Evolutionary conservation across 148 eudicot genomes (phyloP).

Genomic region (Silene latifolia): DNA sequence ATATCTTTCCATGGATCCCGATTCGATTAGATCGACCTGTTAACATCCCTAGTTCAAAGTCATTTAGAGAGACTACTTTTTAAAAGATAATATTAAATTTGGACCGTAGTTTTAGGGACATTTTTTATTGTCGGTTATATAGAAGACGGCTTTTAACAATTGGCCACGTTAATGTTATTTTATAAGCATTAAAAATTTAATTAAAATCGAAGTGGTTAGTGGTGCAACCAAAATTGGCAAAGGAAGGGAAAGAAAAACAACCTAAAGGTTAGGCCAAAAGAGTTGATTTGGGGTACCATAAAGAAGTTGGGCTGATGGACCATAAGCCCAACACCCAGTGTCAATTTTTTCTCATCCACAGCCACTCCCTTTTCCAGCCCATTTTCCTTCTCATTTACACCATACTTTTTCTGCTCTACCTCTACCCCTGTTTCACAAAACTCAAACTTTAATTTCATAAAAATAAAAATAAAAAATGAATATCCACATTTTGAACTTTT

Average conservation of each 20-base stretch:
- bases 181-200: no score
- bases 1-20: no score
- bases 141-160: no score
- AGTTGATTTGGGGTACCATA: constrained; percentile 42
- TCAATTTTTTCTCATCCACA: constrained; percentile 34
- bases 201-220: no score
- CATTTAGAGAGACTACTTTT: no score
- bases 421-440: constrained; percentile 25
- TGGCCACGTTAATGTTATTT: no score
- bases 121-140: no score
- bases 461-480: background rate
- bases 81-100: no score
- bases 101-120: no score
- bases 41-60: no score
- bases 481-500: background rate
- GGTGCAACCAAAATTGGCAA: background rate
- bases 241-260: constrained; percentile 15
- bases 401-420: constrained; percentile 32
- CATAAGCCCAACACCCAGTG: constrained; percentile 53
- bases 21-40: background rate
- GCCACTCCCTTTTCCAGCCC: constrained; percentile 22
- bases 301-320: constrained; percentile 35
- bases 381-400: constrained; percentile 19
- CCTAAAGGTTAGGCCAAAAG: constrained; percentile 82
- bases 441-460: background rate